Percentiles rank a stretch among this genome's conserved stretches.
Evolutionary conservation across 768 basidiomycete species (phyloP).

Genomic region (Erythrobasidium yunnanense): DNA sequence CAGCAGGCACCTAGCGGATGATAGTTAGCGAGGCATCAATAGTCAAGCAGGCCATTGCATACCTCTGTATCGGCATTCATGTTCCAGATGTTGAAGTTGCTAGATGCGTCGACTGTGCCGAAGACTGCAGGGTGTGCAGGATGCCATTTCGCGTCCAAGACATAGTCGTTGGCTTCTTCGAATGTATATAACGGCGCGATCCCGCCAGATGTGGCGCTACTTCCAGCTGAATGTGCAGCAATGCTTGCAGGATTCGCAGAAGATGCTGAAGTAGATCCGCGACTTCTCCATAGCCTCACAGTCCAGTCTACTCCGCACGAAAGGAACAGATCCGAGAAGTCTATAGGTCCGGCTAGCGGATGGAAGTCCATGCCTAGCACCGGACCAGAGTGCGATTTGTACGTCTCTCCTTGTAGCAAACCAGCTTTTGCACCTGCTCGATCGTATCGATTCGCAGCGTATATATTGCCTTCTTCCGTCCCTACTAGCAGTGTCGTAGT

Average conservation of each 20-base stretch:
- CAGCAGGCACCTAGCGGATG: constrained; percentile 65
- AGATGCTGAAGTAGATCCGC: constrained; percentile 35
- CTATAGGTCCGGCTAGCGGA: constrained; percentile 76
- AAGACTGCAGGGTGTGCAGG: constrained; percentile 88
- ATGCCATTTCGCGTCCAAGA: constrained; percentile 98
- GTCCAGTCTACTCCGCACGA: constrained; percentile 95
- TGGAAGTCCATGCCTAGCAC: constrained; percentile 93
- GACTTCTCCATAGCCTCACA: constrained; percentile 87
- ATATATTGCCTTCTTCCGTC: constrained; percentile 94
- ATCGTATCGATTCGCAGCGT: constrained; percentile 92
- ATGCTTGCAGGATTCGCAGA: neutral
- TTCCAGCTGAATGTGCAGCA: constrained; percentile 53
- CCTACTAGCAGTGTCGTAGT: constrained; percentile 96
- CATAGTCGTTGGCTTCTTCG: constrained; percentile 96
- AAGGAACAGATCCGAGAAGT: constrained; percentile 90
- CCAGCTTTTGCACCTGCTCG: constrained; percentile 95
- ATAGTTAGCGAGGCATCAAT: neutral
- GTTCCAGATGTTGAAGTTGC: constrained; percentile 95
- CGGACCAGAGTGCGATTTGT: constrained; percentile 83
- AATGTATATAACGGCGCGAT: constrained; percentile 69
- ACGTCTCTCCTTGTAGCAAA: constrained; percentile 81
- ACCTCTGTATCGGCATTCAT: constrained; percentile 94
- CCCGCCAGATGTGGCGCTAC: constrained; percentile 43
- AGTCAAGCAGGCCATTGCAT: constrained; percentile 36
- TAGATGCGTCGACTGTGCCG: constrained; percentile 84